These are phyloP conservation scores for Stellera chamaejasme DNA, from an alignment of 345 rosid genomes.

Conservation along the genomic window DNA sequence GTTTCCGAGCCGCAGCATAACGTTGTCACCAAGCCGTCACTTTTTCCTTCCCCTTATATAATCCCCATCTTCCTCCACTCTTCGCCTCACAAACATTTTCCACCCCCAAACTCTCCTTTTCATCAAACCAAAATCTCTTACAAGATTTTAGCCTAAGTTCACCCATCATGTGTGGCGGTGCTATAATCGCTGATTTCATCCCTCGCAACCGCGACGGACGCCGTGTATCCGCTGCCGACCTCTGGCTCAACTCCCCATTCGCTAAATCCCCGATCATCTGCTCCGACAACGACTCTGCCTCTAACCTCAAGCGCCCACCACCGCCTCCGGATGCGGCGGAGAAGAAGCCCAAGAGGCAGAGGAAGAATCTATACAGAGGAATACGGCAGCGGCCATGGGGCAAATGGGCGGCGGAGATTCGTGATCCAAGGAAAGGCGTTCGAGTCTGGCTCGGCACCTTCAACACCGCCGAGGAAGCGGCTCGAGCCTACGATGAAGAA, in stretches of 20 bases:
- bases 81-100: not conserved
- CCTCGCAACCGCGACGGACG: slow-evolving; percentile 28
- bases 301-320: slow-evolving; percentile 19
- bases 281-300: slow-evolving; percentile 11
- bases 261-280: slow-evolving; percentile 13
- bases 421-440: slow-evolving; percentile 86
- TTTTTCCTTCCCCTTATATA: slow-evolving; percentile 3
- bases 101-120: not conserved
- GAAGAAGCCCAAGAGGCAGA: slow-evolving; percentile 49
- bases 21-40: not conserved
- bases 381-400: slow-evolving; percentile 97
- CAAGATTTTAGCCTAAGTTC: not conserved
- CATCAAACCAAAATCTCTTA: not conserved
- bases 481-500: slow-evolving; percentile 79
- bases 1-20: slow-evolving; percentile 1
- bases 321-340: slow-evolving; percentile 24
- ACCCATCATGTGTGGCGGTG: slow-evolving; percentile 62
- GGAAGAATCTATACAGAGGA: slow-evolving; percentile 78
- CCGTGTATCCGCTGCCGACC: slow-evolving; percentile 28
- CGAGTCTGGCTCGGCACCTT: slow-evolving; percentile 96
- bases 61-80: not conserved
- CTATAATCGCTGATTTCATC: slow-evolving; percentile 43
- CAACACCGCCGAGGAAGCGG: slow-evolving; percentile 89
- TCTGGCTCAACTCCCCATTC: slow-evolving; percentile 45
- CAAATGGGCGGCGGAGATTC: slow-evolving; percentile 97